Evolutionary conservation across 2,329 filamentous ascomycete species (phyloP), one percentile per base, ranked within the genome.

Genomic region (Monosporascus sp.): DNA sequence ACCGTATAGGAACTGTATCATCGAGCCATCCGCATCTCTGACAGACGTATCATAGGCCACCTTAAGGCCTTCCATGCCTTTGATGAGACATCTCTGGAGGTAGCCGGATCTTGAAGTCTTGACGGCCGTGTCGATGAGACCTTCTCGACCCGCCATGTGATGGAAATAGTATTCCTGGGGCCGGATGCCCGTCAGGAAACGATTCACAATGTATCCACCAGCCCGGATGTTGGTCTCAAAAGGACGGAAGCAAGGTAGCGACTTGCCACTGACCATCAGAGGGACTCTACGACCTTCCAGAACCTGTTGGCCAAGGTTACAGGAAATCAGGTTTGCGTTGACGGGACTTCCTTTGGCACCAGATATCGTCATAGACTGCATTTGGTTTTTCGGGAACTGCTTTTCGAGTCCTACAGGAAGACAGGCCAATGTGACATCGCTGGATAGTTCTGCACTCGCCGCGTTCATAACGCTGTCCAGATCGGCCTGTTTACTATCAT

Each of bases 151-250:
- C 66, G 93, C 94, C 95, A 99, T 99, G 71, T 95, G 91, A 81
- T 99, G 94, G 78, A 99, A 99, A 70, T 93, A 99, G 71, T 97
- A 99, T 69, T 99, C 95, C 66, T 99, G 94, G 5, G 94, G 94
- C 51, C 93, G 85, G 56, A 99, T 94, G 55, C 94, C 94, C 24
- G 95, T 99, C 78, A 99, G 88, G 82, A 99, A 99, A 68, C 94
- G 90, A 66, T 95, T 90, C 48, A 89, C 88, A 59, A 99, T 89
- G 72, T 96, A 99, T 18, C 94, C 94, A 64, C 92, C 92, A 49
- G 94, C 94, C 61, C 91, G 82, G 6, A 96, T 82, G 60, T 91
- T 84, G 1, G 92, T 93, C 62, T 99, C 94, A 64, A 88, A 97
- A 1, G 92, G 89, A 64, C 85, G 88, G 75, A 97, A 99, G 65